phyloP scores from a whole-genome alignment of 495 filamentous ascomycete genomes.

The Penicillium alfredii region DNA sequence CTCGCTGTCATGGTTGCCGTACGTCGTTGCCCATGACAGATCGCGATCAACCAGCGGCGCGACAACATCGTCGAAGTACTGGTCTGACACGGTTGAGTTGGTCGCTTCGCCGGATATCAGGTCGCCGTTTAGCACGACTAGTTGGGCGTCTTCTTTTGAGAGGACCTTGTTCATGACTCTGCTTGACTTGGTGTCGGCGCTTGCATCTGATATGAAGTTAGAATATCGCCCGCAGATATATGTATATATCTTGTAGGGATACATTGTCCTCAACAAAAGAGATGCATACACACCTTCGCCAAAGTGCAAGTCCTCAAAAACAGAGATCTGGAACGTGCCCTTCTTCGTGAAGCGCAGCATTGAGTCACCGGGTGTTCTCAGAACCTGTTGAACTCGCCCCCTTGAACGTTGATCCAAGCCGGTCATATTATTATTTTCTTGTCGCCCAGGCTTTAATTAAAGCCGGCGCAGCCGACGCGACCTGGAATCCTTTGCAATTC shows the following conservation, averaged over 20 bases:
- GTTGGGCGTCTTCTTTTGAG: constrained; percentile 46
- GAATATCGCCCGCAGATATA: not conserved
- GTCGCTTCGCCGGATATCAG: constrained; percentile 65
- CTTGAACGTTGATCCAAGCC: no score
- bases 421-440: no score
- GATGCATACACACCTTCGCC: constrained; percentile 49
- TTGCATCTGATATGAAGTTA: constrained; percentile 5
- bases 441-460: no score
- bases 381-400: no score
- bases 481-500: no score
- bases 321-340: constrained; percentile 44
- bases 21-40: constrained; percentile 60
- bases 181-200: constrained; percentile 49
- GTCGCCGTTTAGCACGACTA: constrained; percentile 70
- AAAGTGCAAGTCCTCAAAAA: constrained; percentile 67
- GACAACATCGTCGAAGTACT: constrained; percentile 59
- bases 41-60: constrained; percentile 46
- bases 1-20: constrained; percentile 69
- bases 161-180: constrained; percentile 56
- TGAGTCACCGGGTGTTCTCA: no score
- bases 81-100: constrained; percentile 49
- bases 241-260: no score
- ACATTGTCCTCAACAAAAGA: no score
- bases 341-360: constrained; percentile 25
- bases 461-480: no score